These are phyloP conservation scores for Trametes cubensis DNA, from an alignment of 768 basidiomycete genomes.

Conservation along the genomic window DNA sequence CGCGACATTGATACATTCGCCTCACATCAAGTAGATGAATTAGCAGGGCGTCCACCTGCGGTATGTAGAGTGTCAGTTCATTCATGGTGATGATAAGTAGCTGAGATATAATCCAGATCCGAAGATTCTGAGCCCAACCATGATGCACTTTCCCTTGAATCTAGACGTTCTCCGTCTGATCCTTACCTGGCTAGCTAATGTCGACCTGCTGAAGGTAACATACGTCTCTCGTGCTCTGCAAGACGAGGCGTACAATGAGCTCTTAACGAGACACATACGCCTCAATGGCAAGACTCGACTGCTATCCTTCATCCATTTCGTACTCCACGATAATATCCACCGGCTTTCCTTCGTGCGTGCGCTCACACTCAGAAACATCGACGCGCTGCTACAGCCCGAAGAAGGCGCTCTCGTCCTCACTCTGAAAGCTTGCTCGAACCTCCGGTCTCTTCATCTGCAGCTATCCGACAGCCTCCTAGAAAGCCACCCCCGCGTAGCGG, in stretches of 20 bases:
- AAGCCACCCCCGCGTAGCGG: background rate
- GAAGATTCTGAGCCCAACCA: no score
- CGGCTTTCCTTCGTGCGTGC: background rate
- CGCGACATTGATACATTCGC: no score
- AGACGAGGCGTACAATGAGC: conserved; percentile 1
- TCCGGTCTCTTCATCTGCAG: background rate
- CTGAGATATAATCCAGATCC: no score
- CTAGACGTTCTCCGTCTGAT: conserved; percentile 8
- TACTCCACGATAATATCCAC: background rate
- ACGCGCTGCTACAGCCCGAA: background rate
- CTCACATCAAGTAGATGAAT: no score
- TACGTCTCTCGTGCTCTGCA: background rate
- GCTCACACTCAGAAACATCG: background rate
- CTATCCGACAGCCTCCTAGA: background rate
- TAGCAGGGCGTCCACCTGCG: no score
- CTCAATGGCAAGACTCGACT: background rate
- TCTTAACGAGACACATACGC: background rate
- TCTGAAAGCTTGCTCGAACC: background rate
- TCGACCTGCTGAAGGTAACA: background rate
- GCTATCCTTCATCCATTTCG: background rate
- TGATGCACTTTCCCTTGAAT: background rate
- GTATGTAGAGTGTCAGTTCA: no score
- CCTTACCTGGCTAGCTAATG: background rate
- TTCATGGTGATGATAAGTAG: no score
- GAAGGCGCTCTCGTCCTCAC: background rate